These are phyloP conservation scores for Sporothrix globosa DNA, from an alignment of 2,329 filamentous ascomycete species.

Conservation along the genomic window DNA sequence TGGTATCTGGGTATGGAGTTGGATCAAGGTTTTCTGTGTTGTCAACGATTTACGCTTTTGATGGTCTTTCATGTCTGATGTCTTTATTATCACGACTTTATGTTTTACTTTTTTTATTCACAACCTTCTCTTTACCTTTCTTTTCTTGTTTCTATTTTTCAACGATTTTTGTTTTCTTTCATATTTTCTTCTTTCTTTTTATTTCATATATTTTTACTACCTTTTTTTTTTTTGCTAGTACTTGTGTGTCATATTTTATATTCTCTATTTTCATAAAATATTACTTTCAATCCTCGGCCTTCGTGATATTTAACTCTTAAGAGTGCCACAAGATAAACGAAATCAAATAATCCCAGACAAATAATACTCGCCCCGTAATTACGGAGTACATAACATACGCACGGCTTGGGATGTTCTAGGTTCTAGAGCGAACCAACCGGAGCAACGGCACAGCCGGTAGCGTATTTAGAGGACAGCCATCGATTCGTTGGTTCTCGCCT, in stretches of 20 bases:
- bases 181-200: neutral
- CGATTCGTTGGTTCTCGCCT: neutral
- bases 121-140: neutral
- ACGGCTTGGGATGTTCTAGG: too few species aligned
- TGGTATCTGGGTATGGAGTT: neutral
- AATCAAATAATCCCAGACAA: too few species aligned
- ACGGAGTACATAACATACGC: too few species aligned
- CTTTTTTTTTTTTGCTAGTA: neutral
- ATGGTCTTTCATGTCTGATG: neutral
- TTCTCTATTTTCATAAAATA: neutral
- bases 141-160: neutral
- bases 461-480: neutral
- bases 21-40: neutral
- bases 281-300: too few species aligned
- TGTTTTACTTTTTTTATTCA: neutral
- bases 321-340: too few species aligned
- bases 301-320: too few species aligned
- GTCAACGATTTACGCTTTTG: conserved; percentile 3
- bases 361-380: too few species aligned
- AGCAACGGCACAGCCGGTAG: neutral
- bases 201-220: neutral
- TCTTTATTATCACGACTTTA: conserved; percentile 1
- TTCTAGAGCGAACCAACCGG: neutral
- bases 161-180: neutral
- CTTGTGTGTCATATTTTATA: neutral